phyloP scores from a whole-genome alignment of 108 stramenopile species.

The Cylindrotheca fusiformis region DNA sequence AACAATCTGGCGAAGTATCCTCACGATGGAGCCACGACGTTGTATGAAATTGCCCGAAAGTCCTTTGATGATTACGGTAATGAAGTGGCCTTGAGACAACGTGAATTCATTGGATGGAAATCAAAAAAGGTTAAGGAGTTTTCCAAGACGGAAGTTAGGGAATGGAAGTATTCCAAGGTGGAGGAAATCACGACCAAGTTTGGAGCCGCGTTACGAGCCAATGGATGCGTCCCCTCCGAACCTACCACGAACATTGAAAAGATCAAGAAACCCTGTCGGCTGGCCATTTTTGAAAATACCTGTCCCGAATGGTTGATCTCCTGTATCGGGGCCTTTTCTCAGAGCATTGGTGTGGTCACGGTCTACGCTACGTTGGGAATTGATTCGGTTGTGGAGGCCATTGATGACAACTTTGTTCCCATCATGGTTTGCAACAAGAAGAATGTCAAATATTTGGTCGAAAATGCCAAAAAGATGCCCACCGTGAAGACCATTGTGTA shows the following conservation, averaged over 20 bases:
- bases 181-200: conserved; percentile 56
- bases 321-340: too few species aligned
- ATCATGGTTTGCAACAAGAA: too few species aligned
- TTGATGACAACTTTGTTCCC: too few species aligned
- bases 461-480: conserved; percentile 61
- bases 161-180: conserved; percentile 68
- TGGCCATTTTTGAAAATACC: conserved; percentile 91
- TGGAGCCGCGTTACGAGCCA: too few species aligned
- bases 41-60: conserved; percentile 54
- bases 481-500: too few species aligned
- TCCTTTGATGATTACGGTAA: conserved; percentile 47
- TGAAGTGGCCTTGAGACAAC: conserved; percentile 59
- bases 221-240: conserved; percentile 60
- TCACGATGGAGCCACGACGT: conserved; percentile 56
- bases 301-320: conserved; percentile 89
- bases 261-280: conserved; percentile 63
- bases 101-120: conserved; percentile 75
- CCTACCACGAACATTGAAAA: conserved; percentile 62
- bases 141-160: conserved; percentile 63
- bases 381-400: too few species aligned
- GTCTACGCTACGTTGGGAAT: conserved; percentile 79
- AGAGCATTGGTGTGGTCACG: too few species aligned
- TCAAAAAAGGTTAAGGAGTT: too few species aligned
- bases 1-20: conserved; percentile 44
- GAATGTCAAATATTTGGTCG: conserved; percentile 55